Base-by-base conservation (phyloP, 2,329 filamentous ascomycete species). In the Leptographium radiaticola region DNA sequence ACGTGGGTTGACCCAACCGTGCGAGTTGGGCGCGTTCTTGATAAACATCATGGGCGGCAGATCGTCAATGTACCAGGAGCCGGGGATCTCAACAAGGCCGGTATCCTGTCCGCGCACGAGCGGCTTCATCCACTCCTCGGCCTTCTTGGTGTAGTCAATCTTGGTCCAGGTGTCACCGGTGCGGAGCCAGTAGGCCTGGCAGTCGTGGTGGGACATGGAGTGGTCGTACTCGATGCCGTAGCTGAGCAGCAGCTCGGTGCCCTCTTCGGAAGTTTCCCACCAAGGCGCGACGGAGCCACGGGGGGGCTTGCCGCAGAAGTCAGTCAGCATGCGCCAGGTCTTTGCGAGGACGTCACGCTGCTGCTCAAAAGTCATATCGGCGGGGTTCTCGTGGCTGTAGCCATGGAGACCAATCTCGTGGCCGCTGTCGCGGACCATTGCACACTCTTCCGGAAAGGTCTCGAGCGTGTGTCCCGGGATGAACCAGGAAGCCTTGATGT, bases 261-360 rank as follows among this genome's bases (percentile, higher is more conserved):
- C 83, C 62, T 87, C 84, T 58, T 79, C 75, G 56, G 77, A 82
- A 0, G 79, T 81, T 63, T 89, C 85, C 85, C 84, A 89, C 73
- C 70, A 89, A 0, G 86, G 86, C 0, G 84, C 85, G 0, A 89
- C 85, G 42, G 76, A 83, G 1, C 86, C 86, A 0, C 83, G 71
- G 0, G 86, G 86, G 0, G 81, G 82, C 67, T 87, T 87, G 7
- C 86, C 82, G 43, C 76, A 78, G 61, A 90, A 85, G 0, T 84
- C 79, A 0, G 80, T 87, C 38, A 89, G 74, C 66, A 89, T 74
- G 25, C 76, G 75, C 63, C 83, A 87, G 18, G 84, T 87, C 67
- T 87, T 87, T 61, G 86, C 81, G 7, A 91, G 74, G 16, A 90
- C 82, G 55, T 86, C 84, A 15, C 76, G 76, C 65, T 90, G 86